Base-by-base conservation (phyloP, 2,329 filamentous ascomycete species). In the Rhytidhysteron rufulum region DNA sequence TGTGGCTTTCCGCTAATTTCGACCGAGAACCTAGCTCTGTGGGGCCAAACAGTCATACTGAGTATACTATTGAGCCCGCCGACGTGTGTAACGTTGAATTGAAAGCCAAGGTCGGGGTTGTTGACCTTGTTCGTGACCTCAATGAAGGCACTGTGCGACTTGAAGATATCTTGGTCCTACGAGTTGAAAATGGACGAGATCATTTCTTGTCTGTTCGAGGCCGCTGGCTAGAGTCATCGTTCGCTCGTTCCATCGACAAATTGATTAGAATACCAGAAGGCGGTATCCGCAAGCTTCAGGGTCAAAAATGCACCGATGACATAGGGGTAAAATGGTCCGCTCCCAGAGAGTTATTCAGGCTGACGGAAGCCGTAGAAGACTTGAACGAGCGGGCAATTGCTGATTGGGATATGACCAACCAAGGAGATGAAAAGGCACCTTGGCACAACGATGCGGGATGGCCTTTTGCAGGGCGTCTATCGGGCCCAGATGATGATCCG, bases 141-240 rank as follows among this genome's bases (percentile, higher is more conserved):
- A 97, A 97, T 50, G 74, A 84, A 39, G 80, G 79, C 13, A 71
- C 74, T 2, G 61, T 72, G 4, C 71, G 70, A 6, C 70, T 98
- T 0, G 91, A 97, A 47, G 89, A 97, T 49, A 83, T 98, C 3
- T 72, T 98, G 6, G 84, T 98, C 2, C 74, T 98, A 7, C 82
- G 89, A 1, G 86, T 98, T 4, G 76, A 81, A 9, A 80, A 85
- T 38, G 94, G 94, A 1, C 79, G 89, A 34, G 93, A 98, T 54
- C 86, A 97, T 58, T 98, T 98, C 59, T 80, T 98, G 29, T 85
- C 89, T 0, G 73, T 95, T 0, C 82, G 79, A 18, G 93, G 79
- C 0, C 71, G 68, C 1, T 98, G 93, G 91, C 70, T 84, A 3
- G 85, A 86, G 7, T 88, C 88, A 0, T 86, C 83, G 53, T 86